Evolutionary conservation across 2,329 filamentous ascomycete species (phyloP), one percentile per base, ranked within the genome.

Genomic region (Dothistroma septosporum): DNA sequence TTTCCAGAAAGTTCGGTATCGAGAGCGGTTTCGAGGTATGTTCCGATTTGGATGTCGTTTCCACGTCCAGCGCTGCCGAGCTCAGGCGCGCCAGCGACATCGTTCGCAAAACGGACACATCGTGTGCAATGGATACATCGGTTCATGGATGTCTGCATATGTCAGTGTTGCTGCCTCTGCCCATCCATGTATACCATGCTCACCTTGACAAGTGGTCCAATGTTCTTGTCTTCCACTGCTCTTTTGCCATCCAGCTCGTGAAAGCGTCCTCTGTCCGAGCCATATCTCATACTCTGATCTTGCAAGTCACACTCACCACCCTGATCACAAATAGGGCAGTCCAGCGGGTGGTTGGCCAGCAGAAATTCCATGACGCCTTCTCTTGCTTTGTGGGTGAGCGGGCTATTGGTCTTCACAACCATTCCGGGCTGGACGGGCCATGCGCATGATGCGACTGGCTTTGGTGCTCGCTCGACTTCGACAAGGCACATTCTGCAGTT

Each of bases 401-500:
- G 91, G 60, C 94, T 97, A 79, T 97, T 91, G 66, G 94, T 99
- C 85, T 97, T 97, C 72, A 99, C 94, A 56, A 96, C 92, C 94
- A 99, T 99, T 64, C 94, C 94, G 59, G 94, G 91, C 78, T 97
- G 92, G 69, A 97, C 94, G 56, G 94, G 94, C 94, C 94, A 99
- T 70, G 94, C 94, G 79, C 94, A 99, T 65, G 94, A 99, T 71
- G 94, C 94, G 60, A 97, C 92, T 62, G 94, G 94, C 81, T 99
- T 99, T 61, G 94, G 94, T 63, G 91, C 90, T 78, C 87, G 87
- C 81, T 97, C 94, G 69, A 99, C 94, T 82, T 99, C 94, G 74
- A 99, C 94, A 74, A 99, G 82, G 80, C 94, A 99, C 94, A 99
- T 99, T 82, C 94, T 92, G 80, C 94, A 99, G 80, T 97, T 99